These are phyloP conservation scores for Kwoniella heveanensis DNA, from an alignment of 768 basidiomycete genomes.

Conservation along the genomic window DNA sequence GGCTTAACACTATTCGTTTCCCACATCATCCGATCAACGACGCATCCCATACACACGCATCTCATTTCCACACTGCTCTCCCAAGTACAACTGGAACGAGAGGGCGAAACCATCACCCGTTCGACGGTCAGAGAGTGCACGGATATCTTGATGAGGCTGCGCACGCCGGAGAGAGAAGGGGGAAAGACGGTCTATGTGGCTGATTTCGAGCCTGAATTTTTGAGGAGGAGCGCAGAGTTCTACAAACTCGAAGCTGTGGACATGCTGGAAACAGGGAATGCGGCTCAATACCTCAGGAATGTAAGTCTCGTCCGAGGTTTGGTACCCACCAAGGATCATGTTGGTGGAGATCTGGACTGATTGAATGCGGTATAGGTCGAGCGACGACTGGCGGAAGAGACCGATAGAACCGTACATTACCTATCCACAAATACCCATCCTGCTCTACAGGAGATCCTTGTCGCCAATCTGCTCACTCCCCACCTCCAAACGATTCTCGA, in stretches of 20 bases:
- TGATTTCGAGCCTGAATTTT: constrained; percentile 78
- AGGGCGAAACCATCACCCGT: constrained; percentile 87
- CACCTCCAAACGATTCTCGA: constrained; percentile 74
- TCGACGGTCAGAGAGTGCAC: constrained; percentile 86
- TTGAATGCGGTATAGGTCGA: constrained; percentile 83
- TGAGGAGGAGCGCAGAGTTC: constrained; percentile 75
- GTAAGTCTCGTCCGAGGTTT: constrained; percentile 60
- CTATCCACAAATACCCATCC: constrained; percentile 72
- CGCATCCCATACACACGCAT: constrained; percentile 76
- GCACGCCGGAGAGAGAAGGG: constrained; percentile 53
- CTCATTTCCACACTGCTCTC: constrained; percentile 77
- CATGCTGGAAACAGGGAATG: constrained; percentile 73
- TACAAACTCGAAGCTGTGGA: constrained; percentile 74
- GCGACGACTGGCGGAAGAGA: constrained; percentile 76
- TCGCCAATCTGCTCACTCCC: constrained; percentile 72
- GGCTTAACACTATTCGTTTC: constrained; percentile 81
- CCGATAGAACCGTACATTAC: constrained; percentile 81
- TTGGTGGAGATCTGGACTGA: neutral
- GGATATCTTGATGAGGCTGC: constrained; percentile 75
- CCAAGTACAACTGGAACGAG: constrained; percentile 86
- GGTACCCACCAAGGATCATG: neutral
- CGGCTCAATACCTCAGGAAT: constrained; percentile 75
- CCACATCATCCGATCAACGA: constrained; percentile 62
- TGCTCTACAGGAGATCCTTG: constrained; percentile 73
- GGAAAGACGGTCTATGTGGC: constrained; percentile 70